These are phyloP conservation scores for Phylloporus arenicola DNA, from an alignment of 768 basidiomycete genomes.

Conservation along the genomic window DNA sequence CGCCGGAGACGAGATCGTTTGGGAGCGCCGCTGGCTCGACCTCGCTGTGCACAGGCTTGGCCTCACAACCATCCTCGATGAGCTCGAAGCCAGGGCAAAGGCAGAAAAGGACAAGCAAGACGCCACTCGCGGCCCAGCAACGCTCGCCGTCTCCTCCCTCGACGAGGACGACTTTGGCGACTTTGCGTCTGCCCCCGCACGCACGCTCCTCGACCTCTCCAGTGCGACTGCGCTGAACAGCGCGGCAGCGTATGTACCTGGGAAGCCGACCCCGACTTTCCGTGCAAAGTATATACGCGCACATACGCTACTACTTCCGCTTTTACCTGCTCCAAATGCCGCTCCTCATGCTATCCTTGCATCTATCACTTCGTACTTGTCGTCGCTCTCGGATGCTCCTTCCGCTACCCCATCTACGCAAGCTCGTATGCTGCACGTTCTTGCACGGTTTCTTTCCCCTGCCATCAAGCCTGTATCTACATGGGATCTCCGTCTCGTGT, in stretches of 20 bases:
- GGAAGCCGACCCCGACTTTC: conserved; percentile 30
- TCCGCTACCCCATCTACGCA: conserved; percentile 45
- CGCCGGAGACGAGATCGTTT: conserved; percentile 66
- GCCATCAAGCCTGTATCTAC: conserved; percentile 62
- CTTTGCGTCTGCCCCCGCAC: conserved; percentile 49
- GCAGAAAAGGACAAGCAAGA: conserved; percentile 31
- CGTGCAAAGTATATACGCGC: conserved; percentile 62
- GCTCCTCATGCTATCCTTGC: conserved; percentile 66
- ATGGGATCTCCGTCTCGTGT: conserved; percentile 57
- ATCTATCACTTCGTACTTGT: conserved; percentile 39
- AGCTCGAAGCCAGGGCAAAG: conserved; percentile 45
- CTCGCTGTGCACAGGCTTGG: conserved; percentile 46
- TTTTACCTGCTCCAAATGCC: conserved; percentile 52
- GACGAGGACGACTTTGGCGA: conserved; percentile 88
- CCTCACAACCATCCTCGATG: conserved; percentile 48
- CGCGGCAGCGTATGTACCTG: conserved; percentile 18
- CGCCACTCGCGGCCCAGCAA: conserved; percentile 49
- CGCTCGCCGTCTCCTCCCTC: conserved; percentile 43
- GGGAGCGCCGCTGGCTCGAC: conserved; percentile 68
- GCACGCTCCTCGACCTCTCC: conserved; percentile 19
- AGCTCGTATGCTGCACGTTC: conserved; percentile 64
- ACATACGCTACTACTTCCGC: conserved; percentile 56
- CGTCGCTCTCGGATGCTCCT: conserved; percentile 32
- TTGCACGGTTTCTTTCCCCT: conserved; percentile 71
- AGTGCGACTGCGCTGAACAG: conserved; percentile 3